Base-by-base conservation (phyloP, 2,329 filamentous ascomycete species). In the Thelonectria blattea region DNA sequence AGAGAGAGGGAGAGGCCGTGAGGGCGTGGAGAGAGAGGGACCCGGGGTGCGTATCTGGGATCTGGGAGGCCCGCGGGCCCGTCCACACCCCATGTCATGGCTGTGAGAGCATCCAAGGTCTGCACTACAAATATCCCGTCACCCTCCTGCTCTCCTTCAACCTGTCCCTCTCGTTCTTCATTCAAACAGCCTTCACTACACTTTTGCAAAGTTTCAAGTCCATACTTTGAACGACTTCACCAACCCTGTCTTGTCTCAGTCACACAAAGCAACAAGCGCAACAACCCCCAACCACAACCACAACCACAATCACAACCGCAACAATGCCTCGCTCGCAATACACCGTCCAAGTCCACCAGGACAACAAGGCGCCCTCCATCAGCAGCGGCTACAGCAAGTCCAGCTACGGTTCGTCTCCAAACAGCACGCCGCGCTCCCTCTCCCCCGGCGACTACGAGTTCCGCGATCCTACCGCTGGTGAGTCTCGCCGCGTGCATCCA, bases 321-420 rank as follows among this genome's bases (percentile, higher is more conserved):
- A 68, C 41, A 37, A 71, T 75, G 70, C 64, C 63, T 60, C 62
- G 63, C 51, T 65, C 63, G 47, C 68, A 17, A 18, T 45, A 72
- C 65, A 63, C 62, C 42, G 70, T 74, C 51, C 65, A 76, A 55
- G 68, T 77, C 58, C 75, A 76, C 64, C 74, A 76, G 64, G 64
- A 66, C 58, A 66, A 65, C 53, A 68, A 68, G 49, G 66, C 66
- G 53, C 63, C 72, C 54, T 74, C 71, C 18, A 67, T 70, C 62
- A 63, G 62, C 55, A 72, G 69, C 63, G 66, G 61, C 24, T 71
- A 67, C 60, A 71, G 65, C 60, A 63, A 65, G 52, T 71, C 68
- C 47, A 65, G 63, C 27, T 73, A 65, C 41, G 64, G 55, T 58
- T 61, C 67, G 37, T 71, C 67, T 2, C 70, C 70, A 32, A 67